These are phyloP conservation scores for Hypoxylon subgilvum DNA, from an alignment of 495 filamentous ascomycete genomes.

Conservation along the genomic window DNA sequence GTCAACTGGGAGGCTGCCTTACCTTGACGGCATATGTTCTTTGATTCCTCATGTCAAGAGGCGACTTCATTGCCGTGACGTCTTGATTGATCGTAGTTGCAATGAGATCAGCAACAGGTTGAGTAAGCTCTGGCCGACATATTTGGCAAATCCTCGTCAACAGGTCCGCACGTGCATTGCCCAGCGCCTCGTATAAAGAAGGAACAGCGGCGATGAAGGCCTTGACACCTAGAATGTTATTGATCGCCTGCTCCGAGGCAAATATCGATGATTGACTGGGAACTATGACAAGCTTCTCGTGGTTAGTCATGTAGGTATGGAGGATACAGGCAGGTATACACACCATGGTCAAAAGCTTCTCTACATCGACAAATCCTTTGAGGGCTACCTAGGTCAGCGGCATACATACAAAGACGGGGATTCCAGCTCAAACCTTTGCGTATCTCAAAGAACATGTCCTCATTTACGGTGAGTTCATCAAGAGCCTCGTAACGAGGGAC, in stretches of 20 bases:
- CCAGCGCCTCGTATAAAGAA: slow-evolving; percentile 71
- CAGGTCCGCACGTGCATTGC: slow-evolving; percentile 67
- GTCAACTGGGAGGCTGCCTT: slow-evolving; percentile 5
- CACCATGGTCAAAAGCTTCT: slow-evolving; percentile 69
- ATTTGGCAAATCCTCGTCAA: slow-evolving; percentile 70
- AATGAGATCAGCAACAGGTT: slow-evolving; percentile 67
- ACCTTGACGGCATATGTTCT: slow-evolving; percentile 91
- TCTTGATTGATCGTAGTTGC: slow-evolving; percentile 78
- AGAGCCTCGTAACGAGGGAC: slow-evolving; percentile 78
- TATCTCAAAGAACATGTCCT: slow-evolving; percentile 84
- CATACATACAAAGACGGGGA: neutral
- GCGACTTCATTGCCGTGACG: slow-evolving; percentile 75
- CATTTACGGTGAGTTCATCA: slow-evolving; percentile 80
- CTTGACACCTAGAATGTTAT: slow-evolving; percentile 87
- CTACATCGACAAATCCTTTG: slow-evolving; percentile 74
- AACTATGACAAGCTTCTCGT: slow-evolving; percentile 48
- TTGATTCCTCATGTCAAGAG: slow-evolving; percentile 89
- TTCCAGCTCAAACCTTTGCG: slow-evolving; percentile 59
- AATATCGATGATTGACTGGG: slow-evolving; percentile 64
- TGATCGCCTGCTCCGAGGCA: slow-evolving; percentile 77
- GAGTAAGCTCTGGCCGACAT: slow-evolving; percentile 67
- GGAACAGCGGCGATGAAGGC: slow-evolving; percentile 72
- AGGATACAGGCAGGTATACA: neutral
- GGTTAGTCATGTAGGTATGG: slow-evolving; percentile 13
- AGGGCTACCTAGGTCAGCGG: slow-evolving; percentile 57